These are phyloP conservation scores for grape (Vitis vinifera) DNA, from an alignment of 164 flowering plant species.

Conservation along the genomic window DNA sequence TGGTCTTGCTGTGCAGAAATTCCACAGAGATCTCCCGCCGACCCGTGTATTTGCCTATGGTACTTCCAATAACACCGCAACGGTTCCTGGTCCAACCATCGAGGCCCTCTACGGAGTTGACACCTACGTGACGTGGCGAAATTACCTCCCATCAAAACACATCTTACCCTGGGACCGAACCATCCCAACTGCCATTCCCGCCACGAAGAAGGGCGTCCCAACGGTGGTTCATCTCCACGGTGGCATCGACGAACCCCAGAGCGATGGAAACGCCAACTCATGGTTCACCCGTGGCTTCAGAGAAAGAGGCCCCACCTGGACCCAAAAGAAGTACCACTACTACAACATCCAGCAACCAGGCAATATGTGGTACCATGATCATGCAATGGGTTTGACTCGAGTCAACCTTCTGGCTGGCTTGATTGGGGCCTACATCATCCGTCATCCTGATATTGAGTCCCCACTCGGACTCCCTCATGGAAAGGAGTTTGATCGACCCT, in stretches of 20 bases:
- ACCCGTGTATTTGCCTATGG: constrained; percentile 53
- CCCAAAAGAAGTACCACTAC: constrained; percentile 29
- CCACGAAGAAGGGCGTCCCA: constrained; percentile 31
- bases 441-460: constrained; percentile 27
- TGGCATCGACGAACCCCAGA: constrained; percentile 36
- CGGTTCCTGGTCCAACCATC: constrained; percentile 55
- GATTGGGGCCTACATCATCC: constrained; percentile 44
- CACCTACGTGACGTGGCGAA: constrained; percentile 42
- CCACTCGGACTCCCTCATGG: constrained; percentile 36
- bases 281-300: constrained; percentile 49
- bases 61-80: constrained; percentile 25
- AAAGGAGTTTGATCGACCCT: constrained; percentile 32
- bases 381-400: constrained; percentile 50
- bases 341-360: constrained; percentile 42
- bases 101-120: constrained; percentile 39
- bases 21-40: constrained; percentile 50
- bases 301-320: constrained; percentile 39
- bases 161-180: constrained; percentile 59
- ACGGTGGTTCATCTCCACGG: constrained; percentile 59
- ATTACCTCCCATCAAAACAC: constrained; percentile 48
- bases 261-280: constrained; percentile 39
- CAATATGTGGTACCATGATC: constrained; percentile 56
- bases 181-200: constrained; percentile 38
- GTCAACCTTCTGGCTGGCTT: constrained; percentile 57
- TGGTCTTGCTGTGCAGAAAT: constrained; percentile 56